A percentile compares a stretch with the other conserved stretches of the same genome.
These are phyloP conservation scores for Monosporascus sp. DNA, from an alignment of 2,329 filamentous ascomycete species.

Conservation along the genomic window DNA sequence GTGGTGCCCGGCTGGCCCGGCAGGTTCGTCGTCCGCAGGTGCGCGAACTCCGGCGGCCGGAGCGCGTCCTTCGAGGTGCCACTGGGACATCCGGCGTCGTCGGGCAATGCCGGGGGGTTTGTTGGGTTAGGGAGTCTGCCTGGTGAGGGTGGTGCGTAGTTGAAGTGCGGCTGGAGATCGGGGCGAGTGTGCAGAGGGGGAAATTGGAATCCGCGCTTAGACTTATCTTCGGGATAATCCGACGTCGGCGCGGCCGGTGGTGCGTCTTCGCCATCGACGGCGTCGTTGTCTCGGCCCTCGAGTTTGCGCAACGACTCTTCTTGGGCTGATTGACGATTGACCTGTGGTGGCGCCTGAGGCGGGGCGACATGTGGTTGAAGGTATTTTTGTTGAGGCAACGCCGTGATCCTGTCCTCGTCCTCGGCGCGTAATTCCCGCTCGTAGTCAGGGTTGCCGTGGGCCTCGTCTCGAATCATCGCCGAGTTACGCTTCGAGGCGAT, in stretches of 20 bases:
- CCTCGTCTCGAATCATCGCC: constrained; percentile 74
- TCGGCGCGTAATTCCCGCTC: constrained; percentile 76
- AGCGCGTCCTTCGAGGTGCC: constrained; percentile 13
- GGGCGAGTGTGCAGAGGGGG: constrained; percentile 44
- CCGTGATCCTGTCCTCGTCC: constrained; percentile 78
- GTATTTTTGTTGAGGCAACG: constrained; percentile 66
- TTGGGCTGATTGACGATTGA: constrained; percentile 27
- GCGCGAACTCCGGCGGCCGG: constrained; percentile 50
- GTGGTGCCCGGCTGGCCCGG: constrained; percentile 16
- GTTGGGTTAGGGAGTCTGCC: constrained; percentile 22
- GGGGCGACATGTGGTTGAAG: constrained; percentile 49
- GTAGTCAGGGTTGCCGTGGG: constrained; percentile 70
- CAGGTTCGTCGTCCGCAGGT: constrained; percentile 46
- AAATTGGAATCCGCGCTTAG: constrained; percentile 51
- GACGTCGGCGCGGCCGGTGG: constrained; percentile 10
- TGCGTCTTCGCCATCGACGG: constrained; percentile 31
- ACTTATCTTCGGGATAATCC: constrained; percentile 28
- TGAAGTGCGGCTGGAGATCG: constrained; percentile 50
- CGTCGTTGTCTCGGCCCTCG: constrained; percentile 42
- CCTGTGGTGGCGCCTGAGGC: constrained; percentile 27
- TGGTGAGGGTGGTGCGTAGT: constrained; percentile 49
- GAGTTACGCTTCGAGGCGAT: constrained; percentile 85
- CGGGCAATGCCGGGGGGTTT: constrained; percentile 9
- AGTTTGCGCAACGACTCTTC: constrained; percentile 45
- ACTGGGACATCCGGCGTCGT: constrained; percentile 1